Evolutionary conservation across 2,329 filamentous ascomycete species (phyloP).

Genomic region (Pezicula rhizophila): DNA sequence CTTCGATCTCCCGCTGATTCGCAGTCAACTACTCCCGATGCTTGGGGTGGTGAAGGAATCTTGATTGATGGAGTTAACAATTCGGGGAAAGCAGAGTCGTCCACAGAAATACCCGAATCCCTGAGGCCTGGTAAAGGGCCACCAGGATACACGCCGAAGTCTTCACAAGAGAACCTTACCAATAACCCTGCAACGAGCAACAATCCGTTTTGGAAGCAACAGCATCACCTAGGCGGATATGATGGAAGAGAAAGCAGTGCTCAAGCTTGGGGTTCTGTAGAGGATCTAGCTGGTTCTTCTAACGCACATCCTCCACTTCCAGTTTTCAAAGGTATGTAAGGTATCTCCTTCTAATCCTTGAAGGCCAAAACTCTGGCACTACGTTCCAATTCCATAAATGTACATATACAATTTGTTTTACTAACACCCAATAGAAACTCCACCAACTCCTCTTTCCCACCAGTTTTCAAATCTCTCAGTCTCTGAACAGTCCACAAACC

Average conservation of each 20-base stretch:
- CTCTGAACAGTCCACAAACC: conserved; percentile 22
- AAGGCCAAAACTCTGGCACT: too few species aligned
- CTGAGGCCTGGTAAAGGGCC: conserved; percentile 18
- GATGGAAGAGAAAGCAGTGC: conserved; percentile 22
- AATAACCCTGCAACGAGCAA: conserved; percentile 11
- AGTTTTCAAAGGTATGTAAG: conserved; percentile 12
- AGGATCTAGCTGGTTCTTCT: conserved; percentile 9
- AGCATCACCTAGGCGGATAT: conserved; percentile 11
- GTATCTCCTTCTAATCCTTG: too few species aligned
- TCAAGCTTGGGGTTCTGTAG: conserved; percentile 19
- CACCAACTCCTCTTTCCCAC: conserved; percentile 8
- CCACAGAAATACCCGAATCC: conserved; percentile 17
- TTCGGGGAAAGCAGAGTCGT: not conserved
- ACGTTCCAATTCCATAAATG: not conserved
- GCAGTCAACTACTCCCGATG: conserved; percentile 14
- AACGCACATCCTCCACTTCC: conserved; percentile 11
- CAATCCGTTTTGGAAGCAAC: conserved; percentile 25
- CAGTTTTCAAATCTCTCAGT: conserved; percentile 21
- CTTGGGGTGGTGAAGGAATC: conserved; percentile 16
- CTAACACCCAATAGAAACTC: too few species aligned
- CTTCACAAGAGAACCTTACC: conserved; percentile 17
- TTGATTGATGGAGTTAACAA: conserved; percentile 3
- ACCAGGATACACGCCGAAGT: conserved; percentile 14
- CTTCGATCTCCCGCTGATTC: conserved; percentile 10
- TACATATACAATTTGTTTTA: conserved; percentile 2